Percentiles rank a stretch among this genome's conserved stretches.
phyloP scores from a whole-genome alignment of 495 filamentous ascomycete species.

The Viridothelium virens region DNA sequence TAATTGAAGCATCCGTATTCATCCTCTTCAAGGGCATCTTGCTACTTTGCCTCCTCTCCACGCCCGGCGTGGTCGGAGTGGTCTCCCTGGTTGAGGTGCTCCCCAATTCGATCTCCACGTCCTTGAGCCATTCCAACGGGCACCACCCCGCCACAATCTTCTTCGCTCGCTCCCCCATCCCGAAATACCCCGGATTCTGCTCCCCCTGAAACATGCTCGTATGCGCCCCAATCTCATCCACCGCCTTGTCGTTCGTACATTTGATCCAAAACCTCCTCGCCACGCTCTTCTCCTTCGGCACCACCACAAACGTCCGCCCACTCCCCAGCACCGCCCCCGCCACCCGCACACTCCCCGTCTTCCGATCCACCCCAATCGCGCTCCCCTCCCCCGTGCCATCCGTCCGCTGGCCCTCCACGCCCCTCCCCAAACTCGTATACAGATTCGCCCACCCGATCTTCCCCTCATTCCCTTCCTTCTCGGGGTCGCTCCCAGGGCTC shows the following conservation, averaged over 20 bases:
- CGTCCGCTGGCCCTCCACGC: constrained; percentile 34
- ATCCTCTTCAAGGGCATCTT: constrained; percentile 1
- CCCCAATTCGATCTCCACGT: not conserved
- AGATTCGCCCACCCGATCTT: constrained; percentile 68
- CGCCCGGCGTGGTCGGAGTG: not conserved
- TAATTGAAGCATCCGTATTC: not conserved
- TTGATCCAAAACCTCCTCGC: constrained; percentile 48
- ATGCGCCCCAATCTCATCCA: constrained; percentile 76
- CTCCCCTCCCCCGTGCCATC: constrained; percentile 22
- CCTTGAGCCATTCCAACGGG: not conserved
- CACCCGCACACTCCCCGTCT: constrained; percentile 33
- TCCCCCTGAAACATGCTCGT: constrained; percentile 78
- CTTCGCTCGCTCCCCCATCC: constrained; percentile 36
- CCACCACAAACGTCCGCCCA: constrained; percentile 73
- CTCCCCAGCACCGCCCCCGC: constrained; percentile 45
- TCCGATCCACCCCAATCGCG: constrained; percentile 30
- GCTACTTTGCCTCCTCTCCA: not conserved
- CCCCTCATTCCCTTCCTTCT: constrained; percentile 46
- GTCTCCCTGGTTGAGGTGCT: not conserved
- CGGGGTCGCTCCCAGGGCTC: constrained; percentile 36
- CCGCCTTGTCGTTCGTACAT: constrained; percentile 67
- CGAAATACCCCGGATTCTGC: constrained; percentile 71
- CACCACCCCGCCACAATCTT: constrained; percentile 3
- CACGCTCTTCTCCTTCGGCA: constrained; percentile 49
- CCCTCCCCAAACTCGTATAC: constrained; percentile 72